Evolutionary conservation across 1,284 basidiomycete species (phyloP).

Genomic region (Pulveroboletus sp.): DNA sequence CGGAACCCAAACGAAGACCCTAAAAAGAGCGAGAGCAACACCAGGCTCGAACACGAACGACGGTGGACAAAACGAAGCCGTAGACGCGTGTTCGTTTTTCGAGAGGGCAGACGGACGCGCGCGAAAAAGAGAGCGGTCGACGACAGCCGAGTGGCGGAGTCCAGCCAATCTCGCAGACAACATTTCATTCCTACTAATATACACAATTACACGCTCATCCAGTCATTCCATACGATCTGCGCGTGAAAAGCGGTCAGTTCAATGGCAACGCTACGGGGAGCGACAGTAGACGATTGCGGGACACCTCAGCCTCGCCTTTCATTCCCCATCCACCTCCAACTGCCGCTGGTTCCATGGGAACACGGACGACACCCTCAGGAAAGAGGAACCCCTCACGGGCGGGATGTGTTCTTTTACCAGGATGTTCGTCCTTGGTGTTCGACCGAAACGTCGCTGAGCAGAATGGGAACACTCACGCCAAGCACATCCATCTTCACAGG

Average conservation of each 20-base stretch:
- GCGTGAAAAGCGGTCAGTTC: not conserved
- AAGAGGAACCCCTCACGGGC: constrained; percentile 34
- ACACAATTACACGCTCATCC: not conserved
- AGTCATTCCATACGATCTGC: too few relatives aligned
- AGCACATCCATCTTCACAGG: too few relatives aligned
- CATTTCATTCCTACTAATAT: constrained; percentile 2
- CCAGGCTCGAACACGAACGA: not conserved
- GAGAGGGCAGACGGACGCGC: constrained; percentile 4
- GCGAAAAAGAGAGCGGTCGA: constrained; percentile 14
- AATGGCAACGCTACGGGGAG: not conserved
- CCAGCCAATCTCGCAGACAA: not conserved
- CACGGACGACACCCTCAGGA: constrained; percentile 28
- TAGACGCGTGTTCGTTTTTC: constrained; percentile 16
- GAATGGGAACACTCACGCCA: constrained; percentile 10
- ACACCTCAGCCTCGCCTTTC: constrained; percentile 84
- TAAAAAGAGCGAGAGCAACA: not conserved
- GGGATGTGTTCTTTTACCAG: constrained; percentile 84
- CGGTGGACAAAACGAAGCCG: not conserved
- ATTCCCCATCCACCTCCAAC: constrained; percentile 68
- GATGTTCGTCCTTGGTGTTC: constrained; percentile 67
- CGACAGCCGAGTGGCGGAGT: constrained; percentile 10
- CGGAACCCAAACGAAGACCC: constrained; percentile 4
- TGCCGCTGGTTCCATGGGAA: constrained; percentile 27
- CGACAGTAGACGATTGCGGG: constrained; percentile 1
- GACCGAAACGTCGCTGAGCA: constrained; percentile 3